A percentile compares a stretch with the other conserved stretches of the same genome.
Evolutionary conservation across 176 grass and related monocot genomes (phyloP).

Genomic region (Cenchrus americanus): DNA sequence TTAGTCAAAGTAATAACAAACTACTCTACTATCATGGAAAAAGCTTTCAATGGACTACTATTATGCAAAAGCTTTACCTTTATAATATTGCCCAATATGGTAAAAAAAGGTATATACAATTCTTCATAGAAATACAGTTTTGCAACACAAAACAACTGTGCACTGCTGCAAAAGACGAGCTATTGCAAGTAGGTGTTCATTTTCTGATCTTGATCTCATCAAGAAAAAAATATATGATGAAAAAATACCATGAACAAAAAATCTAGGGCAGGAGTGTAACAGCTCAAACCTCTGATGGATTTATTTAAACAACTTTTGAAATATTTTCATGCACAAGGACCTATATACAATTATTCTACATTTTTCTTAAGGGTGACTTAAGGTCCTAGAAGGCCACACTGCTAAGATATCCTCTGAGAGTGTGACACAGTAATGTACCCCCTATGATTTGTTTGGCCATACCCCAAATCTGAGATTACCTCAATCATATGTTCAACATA

Average conservation of each 20-base stretch:
- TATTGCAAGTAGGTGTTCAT: background rate
- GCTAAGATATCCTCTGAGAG: background rate
- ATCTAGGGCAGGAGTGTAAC: constrained; percentile 7
- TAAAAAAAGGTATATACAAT: constrained; percentile 18
- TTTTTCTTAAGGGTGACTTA: background rate
- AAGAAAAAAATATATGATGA: background rate
- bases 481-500: background rate
- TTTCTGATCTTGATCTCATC: background rate
- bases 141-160: background rate
- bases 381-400: background rate
- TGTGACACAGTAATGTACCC: background rate
- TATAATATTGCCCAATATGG: background rate
- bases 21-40: background rate
- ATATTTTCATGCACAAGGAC: background rate
- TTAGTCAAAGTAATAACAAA: constrained; percentile 25
- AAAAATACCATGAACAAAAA: constrained; percentile 1
- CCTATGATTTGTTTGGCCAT: constrained; percentile 9
- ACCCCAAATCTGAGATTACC: background rate
- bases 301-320: constrained; percentile 2
- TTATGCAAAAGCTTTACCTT: constrained; percentile 10
- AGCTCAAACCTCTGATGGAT: background rate
- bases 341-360: background rate
- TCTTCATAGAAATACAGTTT: background rate
- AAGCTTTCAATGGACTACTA: constrained; percentile 1
- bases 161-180: constrained; percentile 4